Evolutionary conservation across 306 rosid species (phyloP).

Genomic region (Urtica urens): DNA sequence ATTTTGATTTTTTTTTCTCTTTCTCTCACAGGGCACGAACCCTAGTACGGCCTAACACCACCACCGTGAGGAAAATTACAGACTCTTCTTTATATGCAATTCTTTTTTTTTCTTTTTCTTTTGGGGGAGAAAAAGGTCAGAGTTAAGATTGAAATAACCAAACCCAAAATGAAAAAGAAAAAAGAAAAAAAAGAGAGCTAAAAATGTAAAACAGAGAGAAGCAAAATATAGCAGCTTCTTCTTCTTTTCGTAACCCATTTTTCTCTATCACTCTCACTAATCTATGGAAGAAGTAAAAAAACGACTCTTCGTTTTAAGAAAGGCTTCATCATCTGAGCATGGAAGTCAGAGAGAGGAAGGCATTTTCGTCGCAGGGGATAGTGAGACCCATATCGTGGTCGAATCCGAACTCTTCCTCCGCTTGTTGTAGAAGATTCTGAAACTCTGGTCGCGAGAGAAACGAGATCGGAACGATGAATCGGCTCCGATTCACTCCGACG

Average conservation of each 20-base stretch:
- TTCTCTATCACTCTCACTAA: slow-evolving; percentile 6
- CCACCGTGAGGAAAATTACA: slow-evolving; percentile 28
- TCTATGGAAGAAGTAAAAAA: background rate
- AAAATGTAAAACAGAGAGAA: slow-evolving; percentile 50
- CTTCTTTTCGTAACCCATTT: slow-evolving; percentile 6
- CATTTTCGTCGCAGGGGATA: slow-evolving; percentile 70
- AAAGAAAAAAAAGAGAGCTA: slow-evolving; percentile 4
- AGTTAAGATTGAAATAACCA: slow-evolving; percentile 23
- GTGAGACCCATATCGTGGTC: slow-evolving; percentile 82
- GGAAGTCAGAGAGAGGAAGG: slow-evolving; percentile 65
- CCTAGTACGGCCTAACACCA: slow-evolving; percentile 4
- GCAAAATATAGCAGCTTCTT: slow-evolving; percentile 71
- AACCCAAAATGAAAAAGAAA: background rate
- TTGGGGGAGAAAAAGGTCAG: slow-evolving; percentile 36
- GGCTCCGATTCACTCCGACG: slow-evolving; percentile 79
- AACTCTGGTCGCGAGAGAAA: slow-evolving; percentile 65
- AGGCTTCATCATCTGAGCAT: slow-evolving; percentile 34
- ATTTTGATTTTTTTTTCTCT: background rate
- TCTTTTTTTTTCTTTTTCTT: background rate
- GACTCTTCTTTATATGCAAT: slow-evolving; percentile 11
- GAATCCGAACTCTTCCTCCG: slow-evolving; percentile 91
- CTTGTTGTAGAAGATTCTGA: slow-evolving; percentile 61
- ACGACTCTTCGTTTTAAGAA: background rate
- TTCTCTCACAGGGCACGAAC: slow-evolving; percentile 32
- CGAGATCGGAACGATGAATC: slow-evolving; percentile 73